Evolutionary conservation across 192 early-diverging fungal genomes (phyloP).

Genomic region (Podila minutissima): DNA sequence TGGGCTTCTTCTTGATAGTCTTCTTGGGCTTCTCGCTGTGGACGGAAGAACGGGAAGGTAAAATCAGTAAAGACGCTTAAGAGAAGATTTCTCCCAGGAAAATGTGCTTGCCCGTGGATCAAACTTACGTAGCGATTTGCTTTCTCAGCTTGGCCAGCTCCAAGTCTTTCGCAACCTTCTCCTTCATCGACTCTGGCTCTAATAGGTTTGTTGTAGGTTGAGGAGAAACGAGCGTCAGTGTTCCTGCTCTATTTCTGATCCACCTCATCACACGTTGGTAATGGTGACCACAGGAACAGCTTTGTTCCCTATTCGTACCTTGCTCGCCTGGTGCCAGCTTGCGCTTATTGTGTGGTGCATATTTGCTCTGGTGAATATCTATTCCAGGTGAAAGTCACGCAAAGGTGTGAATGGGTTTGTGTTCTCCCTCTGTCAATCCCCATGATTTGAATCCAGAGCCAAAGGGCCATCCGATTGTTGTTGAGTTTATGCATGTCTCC

Average conservation of each 20-base stretch:
- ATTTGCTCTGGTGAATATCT: conserved; percentile 47
- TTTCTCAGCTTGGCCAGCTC: conserved; percentile 47
- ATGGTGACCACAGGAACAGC: neutral
- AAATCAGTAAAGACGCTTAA: neutral
- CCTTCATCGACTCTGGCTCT: conserved; percentile 44
- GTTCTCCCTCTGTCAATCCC: neutral
- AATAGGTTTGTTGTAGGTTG: neutral
- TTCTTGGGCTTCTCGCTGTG: conserved; percentile 47
- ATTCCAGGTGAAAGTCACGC: neutral
- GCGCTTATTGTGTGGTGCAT: conserved; percentile 47
- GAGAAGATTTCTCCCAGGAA: too few relatives aligned
- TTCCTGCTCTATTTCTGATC: too few relatives aligned
- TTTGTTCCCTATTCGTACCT: conserved; percentile 5
- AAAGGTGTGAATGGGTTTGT: neutral
- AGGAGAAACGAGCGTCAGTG: neutral
- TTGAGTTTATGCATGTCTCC: neutral
- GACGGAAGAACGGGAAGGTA: neutral
- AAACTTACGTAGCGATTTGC: conserved; percentile 37
- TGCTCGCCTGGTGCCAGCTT: conserved; percentile 26
- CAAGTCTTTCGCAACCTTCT: conserved; percentile 36
- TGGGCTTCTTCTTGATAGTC: conserved; percentile 47
- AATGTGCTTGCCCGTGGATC: neutral
- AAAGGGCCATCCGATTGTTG: neutral
- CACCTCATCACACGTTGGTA: neutral
- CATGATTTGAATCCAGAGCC: neutral